Evolutionary conservation across 176 grass and related monocot species (phyloP), one percentile per base, ranked within the genome.

Genomic region (Carex cristatella): DNA sequence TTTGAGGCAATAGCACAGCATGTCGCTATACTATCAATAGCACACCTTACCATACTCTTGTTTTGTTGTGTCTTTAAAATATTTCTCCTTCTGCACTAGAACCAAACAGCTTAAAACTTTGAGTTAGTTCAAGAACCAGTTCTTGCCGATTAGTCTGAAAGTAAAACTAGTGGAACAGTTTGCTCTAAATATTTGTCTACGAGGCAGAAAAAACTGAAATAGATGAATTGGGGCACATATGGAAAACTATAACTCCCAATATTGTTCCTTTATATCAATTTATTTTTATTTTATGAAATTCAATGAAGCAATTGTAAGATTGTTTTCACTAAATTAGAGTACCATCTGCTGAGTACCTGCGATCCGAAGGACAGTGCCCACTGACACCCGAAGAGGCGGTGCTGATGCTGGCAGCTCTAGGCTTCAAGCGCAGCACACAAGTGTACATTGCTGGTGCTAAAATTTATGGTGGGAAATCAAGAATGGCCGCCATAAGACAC

Each of bases 351-450:
- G 81, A 77, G 86, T 92, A 92, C 49, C 85, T 98, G 54, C 89
- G 91, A 78, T 89, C 93, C 48, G 93, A 98, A 95, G 96, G 96
- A 7, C 89, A 98, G 87, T 98, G 96, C 51, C 96, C 96, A 54
- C 89, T 98, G 78, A 92, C 96, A 37, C 96, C 96, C 83, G 96
- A 98, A 88, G 96, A 95, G 84, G 89, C 93, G 51, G 96, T 95
- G 44, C 93, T 98, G 89, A 98, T 98, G 96, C 93, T 99, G 49
- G 90, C 93, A 65, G 93, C 93, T 86, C 83, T 95, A 81, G 96
- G 96, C 84, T 99, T 99, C 87, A 99, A 99, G 48, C 89, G 84
- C 58, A 86, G 87, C 62, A 99, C 96, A 83, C 90, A 70, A 57
- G 86, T 99, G 77, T 99, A 99, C 81, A 53, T 95, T 86, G 96